phyloP scores from a whole-genome alignment of 2,329 filamentous ascomycete genomes.

The Arthrinium phaeospermum region DNA sequence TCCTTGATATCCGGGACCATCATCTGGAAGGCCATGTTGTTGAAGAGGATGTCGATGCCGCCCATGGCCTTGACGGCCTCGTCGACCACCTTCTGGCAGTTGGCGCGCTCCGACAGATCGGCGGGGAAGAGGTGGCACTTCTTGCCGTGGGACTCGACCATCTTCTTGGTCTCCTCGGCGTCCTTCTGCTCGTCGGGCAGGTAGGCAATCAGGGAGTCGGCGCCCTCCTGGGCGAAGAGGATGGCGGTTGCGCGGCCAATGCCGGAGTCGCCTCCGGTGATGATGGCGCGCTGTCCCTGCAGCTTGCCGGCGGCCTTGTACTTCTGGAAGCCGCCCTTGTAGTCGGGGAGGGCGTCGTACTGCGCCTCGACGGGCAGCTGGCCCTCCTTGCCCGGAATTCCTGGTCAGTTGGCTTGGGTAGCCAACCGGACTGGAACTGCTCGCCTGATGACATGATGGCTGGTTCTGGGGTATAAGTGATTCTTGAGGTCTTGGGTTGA shows the following conservation, averaged over 20 bases:
- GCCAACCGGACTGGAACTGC: slow-evolving; percentile 15
- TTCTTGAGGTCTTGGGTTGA: not conserved
- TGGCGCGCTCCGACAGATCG: slow-evolving; percentile 68
- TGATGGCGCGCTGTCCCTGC: slow-evolving; percentile 74
- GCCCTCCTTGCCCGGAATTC: slow-evolving; percentile 49
- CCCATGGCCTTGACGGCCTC: slow-evolving; percentile 70
- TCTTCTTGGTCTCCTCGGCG: slow-evolving; percentile 74
- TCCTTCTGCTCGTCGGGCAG: slow-evolving; percentile 78
- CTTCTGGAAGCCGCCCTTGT: slow-evolving; percentile 69
- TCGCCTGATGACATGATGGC: slow-evolving; percentile 6
- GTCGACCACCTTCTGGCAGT: slow-evolving; percentile 74
- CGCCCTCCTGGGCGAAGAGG: slow-evolving; percentile 82
- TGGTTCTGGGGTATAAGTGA: not conserved
- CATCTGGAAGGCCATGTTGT: slow-evolving; percentile 79
- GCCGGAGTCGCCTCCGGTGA: slow-evolving; percentile 81
- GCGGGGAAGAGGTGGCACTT: slow-evolving; percentile 69
- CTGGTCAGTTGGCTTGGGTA: slow-evolving; percentile 45
- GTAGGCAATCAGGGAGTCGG: slow-evolving; percentile 75
- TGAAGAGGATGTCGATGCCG: slow-evolving; percentile 74
- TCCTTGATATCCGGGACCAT: slow-evolving; percentile 75
- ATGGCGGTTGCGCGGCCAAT: slow-evolving; percentile 79
- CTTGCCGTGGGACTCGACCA: slow-evolving; percentile 69
- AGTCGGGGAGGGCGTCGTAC: slow-evolving; percentile 69
- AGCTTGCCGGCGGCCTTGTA: slow-evolving; percentile 82
- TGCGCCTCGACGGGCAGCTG: slow-evolving; percentile 62